Conservation (phyloP, 345 rosid genomes). For the Turritis glabra region DNA sequence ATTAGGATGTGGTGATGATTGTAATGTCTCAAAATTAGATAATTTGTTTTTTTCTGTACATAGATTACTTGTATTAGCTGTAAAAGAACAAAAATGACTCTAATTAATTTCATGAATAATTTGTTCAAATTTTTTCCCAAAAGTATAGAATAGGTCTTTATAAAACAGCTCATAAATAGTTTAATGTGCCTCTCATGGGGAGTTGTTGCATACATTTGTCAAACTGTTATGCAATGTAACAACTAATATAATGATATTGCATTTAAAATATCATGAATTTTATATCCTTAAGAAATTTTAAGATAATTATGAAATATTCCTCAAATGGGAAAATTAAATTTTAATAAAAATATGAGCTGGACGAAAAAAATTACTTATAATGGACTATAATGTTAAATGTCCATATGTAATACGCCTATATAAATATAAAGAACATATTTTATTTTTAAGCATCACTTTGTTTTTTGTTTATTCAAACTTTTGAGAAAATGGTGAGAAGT, state of each 20-base stretch:
- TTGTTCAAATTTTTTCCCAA: background rate
- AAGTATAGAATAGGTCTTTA: background rate
- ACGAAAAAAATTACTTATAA: background rate
- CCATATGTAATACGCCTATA: background rate
- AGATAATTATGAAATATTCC: background rate
- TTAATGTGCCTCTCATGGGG: background rate
- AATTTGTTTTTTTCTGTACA: background rate
- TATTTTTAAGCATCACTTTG: background rate
- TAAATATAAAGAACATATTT: background rate
- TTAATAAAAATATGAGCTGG: background rate
- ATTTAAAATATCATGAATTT: background rate
- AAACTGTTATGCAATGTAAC: background rate
- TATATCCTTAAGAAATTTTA: background rate
- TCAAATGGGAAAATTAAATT: background rate
- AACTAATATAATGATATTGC: background rate
- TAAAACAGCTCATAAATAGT: background rate
- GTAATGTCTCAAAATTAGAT: background rate
- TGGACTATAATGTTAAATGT: background rate
- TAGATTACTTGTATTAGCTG: background rate
- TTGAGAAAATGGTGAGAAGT: slow-evolving; percentile 31
- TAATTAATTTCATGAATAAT: background rate
- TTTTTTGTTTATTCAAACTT: background rate
- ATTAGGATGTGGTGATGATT: background rate
- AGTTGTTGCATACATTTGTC: background rate
- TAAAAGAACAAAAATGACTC: background rate